phyloP scores from a whole-genome alignment of 2,329 filamentous ascomycete genomes.

The Pseudopithomyces chartarum region DNA sequence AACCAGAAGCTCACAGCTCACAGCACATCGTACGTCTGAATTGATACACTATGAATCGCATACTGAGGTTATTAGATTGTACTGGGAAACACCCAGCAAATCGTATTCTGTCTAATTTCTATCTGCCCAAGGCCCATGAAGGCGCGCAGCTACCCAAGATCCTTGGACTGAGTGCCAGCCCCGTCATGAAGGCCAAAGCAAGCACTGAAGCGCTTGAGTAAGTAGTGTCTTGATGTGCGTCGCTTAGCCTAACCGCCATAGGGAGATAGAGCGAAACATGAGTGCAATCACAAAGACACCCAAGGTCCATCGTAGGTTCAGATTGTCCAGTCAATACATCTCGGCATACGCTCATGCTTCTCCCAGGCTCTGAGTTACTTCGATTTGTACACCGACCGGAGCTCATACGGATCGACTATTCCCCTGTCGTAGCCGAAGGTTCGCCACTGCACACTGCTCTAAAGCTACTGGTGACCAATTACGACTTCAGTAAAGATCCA shows the following conservation, averaged over 20 bases:
- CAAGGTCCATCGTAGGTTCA: slow-evolving; percentile 59
- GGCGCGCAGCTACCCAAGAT: slow-evolving; percentile 62
- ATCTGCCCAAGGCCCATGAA: slow-evolving; percentile 56
- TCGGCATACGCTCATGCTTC: background rate
- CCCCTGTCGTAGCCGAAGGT: slow-evolving; percentile 16
- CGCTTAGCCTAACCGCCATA: slow-evolving; percentile 26
- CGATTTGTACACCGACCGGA: slow-evolving; percentile 69
- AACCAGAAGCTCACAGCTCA: background rate
- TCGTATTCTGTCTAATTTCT: slow-evolving; percentile 74
- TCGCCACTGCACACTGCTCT: slow-evolving; percentile 26
- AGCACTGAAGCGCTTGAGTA: slow-evolving; percentile 57
- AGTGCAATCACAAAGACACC: slow-evolving; percentile 73
- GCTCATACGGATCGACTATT: slow-evolving; percentile 49
- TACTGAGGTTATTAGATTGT: slow-evolving; percentile 56
- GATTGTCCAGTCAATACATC: background rate
- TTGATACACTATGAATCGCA: too few species aligned
- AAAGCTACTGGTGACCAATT: slow-evolving; percentile 20
- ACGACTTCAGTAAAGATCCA: slow-evolving; percentile 47
- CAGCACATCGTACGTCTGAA: slow-evolving; percentile 7
- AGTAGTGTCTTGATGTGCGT: background rate
- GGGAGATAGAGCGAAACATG: slow-evolving; percentile 69
- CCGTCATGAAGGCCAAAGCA: slow-evolving; percentile 65
- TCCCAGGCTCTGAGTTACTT: slow-evolving; percentile 64
- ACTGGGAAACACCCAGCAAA: slow-evolving; percentile 66
- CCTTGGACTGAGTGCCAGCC: slow-evolving; percentile 81